Evolutionary conservation across 495 filamentous ascomycete species (phyloP), one percentile per base, ranked within the genome.

Genomic region (Filosporella fistucella): DNA sequence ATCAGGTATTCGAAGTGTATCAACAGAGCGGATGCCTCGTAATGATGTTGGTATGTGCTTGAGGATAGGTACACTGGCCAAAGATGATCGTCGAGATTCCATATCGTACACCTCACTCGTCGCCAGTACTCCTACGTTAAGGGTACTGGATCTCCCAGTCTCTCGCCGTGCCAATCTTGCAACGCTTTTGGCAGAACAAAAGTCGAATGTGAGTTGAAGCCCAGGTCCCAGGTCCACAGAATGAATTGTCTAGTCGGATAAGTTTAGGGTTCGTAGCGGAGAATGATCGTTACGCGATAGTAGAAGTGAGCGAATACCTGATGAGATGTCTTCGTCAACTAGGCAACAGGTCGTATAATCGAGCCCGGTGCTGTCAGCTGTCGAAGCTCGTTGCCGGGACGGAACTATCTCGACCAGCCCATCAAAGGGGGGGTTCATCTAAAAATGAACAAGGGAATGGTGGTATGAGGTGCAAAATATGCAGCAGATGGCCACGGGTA

Each of bases 171-270:
- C 36, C 9, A 39, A 21, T 14, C 29, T 47, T 1, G 53, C 49
- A 45, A 60, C 33, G 35, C 51, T 56, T 33, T 54, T 54, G 16
- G 57, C 54, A 34, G 50, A 51, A 29, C 25, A 48, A 33, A 54
- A 57, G 17, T 60, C 54, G 17, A 56, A 54, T 23, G 39, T 16
- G 18, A 9, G 20, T 14, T 40, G 34, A 20, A 20, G 24, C 18
- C 10, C 17, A 7, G 29, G 44, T 20, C 45, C 23, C 10, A 38
- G 44, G 38, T 7, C 17, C 14, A 38, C 18, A 21, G 35, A 38
- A 17, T 30, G 26, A 21, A 10, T 16, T 21, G 25, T 2, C 23
- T 53, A 42, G 29, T 55, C 47, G 14, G 47, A 51, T 6, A 29
- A n/a, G 24, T 33, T 24, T 25, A 51, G 45, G 24, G 51, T 49